phyloP scores from a whole-genome alignment of 2,329 filamentous ascomycete species.

The Verticillium tricorpus region DNA sequence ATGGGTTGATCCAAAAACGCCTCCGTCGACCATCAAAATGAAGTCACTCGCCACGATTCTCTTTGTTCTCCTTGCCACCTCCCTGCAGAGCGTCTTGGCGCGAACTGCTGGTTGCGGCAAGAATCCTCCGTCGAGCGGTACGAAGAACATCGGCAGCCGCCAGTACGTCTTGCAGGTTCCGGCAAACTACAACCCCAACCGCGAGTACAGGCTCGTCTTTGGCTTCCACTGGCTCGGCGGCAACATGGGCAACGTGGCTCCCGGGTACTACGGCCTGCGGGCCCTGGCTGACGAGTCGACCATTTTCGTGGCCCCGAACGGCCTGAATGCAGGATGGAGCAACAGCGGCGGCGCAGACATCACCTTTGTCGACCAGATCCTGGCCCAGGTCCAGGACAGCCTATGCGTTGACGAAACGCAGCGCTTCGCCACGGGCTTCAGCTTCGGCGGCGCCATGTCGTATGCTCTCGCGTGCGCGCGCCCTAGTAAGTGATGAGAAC shows the following conservation, averaged over 20 bases:
- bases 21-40: not conserved
- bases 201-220: conserved; percentile 16
- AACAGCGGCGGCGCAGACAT: conserved; percentile 37
- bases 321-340: conserved; percentile 35
- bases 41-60: not conserved
- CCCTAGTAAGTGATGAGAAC: conserved; percentile 13
- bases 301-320: conserved; percentile 39
- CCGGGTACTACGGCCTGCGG: conserved; percentile 35
- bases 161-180: conserved; percentile 34
- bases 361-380: conserved; percentile 32
- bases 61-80: not conserved
- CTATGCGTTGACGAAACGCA: conserved; percentile 2
- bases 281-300: conserved; percentile 27
- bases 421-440: conserved; percentile 6
- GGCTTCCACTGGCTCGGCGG: conserved; percentile 33
- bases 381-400: conserved; percentile 25
- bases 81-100: conserved; percentile 1
- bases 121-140: conserved; percentile 20
- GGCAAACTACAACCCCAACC: conserved; percentile 17
- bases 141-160: conserved; percentile 27
- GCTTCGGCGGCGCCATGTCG: conserved; percentile 32
- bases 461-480: conserved; percentile 36
- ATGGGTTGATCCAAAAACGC: not conserved
- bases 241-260: conserved; percentile 29
- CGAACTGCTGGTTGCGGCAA: conserved; percentile 29